Evolutionary conservation across 768 basidiomycete species (phyloP).

Genomic region (Panaeolus cyanescens): DNA sequence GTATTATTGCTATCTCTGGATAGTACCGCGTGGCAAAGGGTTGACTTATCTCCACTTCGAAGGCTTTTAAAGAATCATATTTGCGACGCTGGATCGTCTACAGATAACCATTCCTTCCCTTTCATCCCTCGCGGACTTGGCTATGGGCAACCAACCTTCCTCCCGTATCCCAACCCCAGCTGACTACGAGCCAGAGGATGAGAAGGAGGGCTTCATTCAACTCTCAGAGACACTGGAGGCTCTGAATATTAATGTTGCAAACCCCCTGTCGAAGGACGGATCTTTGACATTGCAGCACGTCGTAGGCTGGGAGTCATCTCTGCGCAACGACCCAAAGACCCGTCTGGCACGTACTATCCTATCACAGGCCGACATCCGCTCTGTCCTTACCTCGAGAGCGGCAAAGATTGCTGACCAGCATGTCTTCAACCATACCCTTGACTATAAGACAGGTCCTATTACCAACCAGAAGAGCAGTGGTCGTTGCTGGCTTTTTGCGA

Average conservation of each 20-base stretch:
- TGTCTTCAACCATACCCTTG: conserved; percentile 81
- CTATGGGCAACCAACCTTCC: conserved; percentile 35
- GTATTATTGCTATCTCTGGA: conserved; percentile 4
- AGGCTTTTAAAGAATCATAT: not conserved
- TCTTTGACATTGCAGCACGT: conserved; percentile 60
- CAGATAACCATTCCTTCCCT: conserved; percentile 4
- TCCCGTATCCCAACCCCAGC: conserved; percentile 26
- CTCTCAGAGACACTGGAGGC: conserved; percentile 30
- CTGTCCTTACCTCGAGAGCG: conserved; percentile 63
- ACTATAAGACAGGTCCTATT: conserved; percentile 80
- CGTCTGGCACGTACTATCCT: conserved; percentile 79
- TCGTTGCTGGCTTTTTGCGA: conserved; percentile 95
- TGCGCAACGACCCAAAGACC: conserved; percentile 56
- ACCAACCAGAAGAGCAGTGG: conserved; percentile 89
- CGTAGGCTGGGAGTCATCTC: conserved; percentile 66
- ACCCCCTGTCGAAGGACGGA: conserved; percentile 58
- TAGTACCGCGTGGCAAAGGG: conserved; percentile 1
- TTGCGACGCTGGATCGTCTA: conserved; percentile 4
- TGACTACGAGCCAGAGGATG: conserved; percentile 23
- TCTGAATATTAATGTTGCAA: conserved; percentile 30
- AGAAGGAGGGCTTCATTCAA: conserved; percentile 29
- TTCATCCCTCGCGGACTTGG: conserved; percentile 9
- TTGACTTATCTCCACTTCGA: conserved; percentile 2
- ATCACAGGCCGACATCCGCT: conserved; percentile 64
- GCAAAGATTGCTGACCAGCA: conserved; percentile 66